phyloP scores from a whole-genome alignment of 2,329 filamentous ascomycete species.

The Trichoderma sp. region DNA sequence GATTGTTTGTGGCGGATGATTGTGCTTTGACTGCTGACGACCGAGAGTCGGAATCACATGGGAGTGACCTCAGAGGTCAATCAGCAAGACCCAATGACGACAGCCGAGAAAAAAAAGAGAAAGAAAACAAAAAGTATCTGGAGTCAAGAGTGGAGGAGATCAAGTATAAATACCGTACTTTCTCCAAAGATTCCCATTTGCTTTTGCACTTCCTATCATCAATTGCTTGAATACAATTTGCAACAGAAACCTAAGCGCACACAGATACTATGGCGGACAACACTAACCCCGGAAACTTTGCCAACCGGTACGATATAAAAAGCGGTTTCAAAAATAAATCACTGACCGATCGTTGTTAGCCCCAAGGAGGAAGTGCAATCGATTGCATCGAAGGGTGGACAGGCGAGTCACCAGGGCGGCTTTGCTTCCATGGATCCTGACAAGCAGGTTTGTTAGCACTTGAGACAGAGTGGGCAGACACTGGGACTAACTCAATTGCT shows the following conservation, averaged over 20 bases:
- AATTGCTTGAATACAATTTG: too few relatives aligned
- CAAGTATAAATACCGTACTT: background rate
- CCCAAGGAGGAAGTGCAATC: constrained; percentile 44
- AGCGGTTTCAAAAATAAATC: too few relatives aligned
- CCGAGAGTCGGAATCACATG: background rate
- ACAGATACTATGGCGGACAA: constrained; percentile 81
- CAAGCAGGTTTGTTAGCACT: constrained; percentile 35
- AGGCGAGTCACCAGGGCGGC: constrained; percentile 37
- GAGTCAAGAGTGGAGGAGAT: background rate
- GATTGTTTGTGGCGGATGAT: background rate
- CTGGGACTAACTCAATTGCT: background rate
- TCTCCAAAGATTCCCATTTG: background rate
- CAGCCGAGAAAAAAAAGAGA: background rate
- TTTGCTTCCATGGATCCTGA: constrained; percentile 43
- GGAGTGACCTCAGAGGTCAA: background rate
- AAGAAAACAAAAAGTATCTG: background rate
- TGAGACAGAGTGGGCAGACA: background rate
- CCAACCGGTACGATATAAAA: constrained; percentile 25
- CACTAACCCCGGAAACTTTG: constrained; percentile 30
- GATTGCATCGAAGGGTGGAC: constrained; percentile 42
- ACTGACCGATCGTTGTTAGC: background rate
- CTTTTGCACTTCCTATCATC: too few relatives aligned
- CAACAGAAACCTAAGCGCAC: background rate
- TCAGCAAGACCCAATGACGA: background rate
- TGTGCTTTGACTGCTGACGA: background rate